Conservation (phyloP, 73 alveolate species). For the Stentor roeselii region DNA sequence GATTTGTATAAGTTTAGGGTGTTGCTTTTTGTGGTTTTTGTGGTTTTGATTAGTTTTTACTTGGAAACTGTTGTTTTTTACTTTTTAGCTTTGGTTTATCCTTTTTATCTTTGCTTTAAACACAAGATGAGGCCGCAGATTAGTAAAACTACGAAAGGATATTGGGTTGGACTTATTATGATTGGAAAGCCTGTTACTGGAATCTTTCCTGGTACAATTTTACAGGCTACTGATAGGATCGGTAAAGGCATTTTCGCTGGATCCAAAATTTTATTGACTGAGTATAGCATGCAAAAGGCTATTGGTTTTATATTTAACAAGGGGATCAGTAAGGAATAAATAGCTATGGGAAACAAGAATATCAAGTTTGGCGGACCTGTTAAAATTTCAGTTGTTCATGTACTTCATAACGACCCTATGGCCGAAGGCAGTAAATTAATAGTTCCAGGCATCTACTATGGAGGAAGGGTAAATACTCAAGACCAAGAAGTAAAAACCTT, state of each 20-base stretch:
- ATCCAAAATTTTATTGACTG: background rate
- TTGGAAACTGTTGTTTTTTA: background rate
- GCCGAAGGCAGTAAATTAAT: background rate
- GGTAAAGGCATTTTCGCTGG: background rate
- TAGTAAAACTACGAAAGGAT: background rate
- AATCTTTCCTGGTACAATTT: background rate
- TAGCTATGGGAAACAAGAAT: background rate
- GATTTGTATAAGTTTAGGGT: too few relatives aligned
- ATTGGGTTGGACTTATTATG: background rate
- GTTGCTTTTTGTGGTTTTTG: background rate
- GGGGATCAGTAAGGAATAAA: background rate
- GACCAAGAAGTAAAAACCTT: background rate
- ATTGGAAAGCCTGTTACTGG: background rate
- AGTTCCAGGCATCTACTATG: background rate
- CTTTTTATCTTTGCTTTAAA: background rate
- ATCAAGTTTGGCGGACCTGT: slow-evolving; percentile 18
- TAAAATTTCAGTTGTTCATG: background rate
- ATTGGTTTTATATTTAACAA: slow-evolving; percentile 16
- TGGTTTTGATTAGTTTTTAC: background rate
- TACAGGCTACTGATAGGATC: slow-evolving; percentile 15
- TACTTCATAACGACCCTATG: background rate
- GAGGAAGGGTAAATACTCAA: background rate
- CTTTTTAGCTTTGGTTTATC: background rate
- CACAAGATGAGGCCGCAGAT: slow-evolving; percentile 23
- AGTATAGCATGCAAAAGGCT: background rate